Base-by-base conservation (phyloP, 2,329 filamentous ascomycete genomes). In the Aspergillus sp. region DNA sequence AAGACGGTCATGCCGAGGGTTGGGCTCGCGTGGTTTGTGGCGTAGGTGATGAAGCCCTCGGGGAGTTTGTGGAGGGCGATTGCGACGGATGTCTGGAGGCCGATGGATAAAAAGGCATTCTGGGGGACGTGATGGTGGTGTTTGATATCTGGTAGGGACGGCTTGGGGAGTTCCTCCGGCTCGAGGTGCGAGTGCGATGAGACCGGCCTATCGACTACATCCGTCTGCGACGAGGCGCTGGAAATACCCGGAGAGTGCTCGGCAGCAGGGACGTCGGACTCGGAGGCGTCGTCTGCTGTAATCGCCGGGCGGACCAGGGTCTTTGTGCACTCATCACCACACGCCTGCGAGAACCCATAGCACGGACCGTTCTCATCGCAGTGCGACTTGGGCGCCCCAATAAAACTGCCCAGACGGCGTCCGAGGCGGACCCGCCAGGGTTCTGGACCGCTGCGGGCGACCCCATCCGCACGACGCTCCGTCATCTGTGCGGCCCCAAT, bases 11-110 rank as follows among this genome's bases (percentile, higher is more conserved):
- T 88, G 22, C 95, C 95, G 0, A 99, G 86, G 0, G 85, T 83
- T 0, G 95, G 93, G 74, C 93, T 98, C 13, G 93, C 94, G 74
- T 99, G 95, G 77, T 98, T 99, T 9, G 95, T 97, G 9, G 95
- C 94, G 75, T 96, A 99, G 1, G 94, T 98, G 69, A 99, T 89
- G 77, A 89, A 89, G 45, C 87, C 87, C 76, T 90, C 95, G 1
- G 95, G 95, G 41, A 98, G 90, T 75, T 99, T 99, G 81, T 99
- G 95, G 1, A 99, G 82, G 7, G 94, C 93, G 65, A 99, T 98
- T 6, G 95, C 95, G 54, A 97, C 89, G 17, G 92, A 94, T 0
- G 95, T 98, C 77, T 99, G 95, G 0, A 99, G 85, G n/a, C 95
- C 93, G 63, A 98, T 95, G 56, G 91, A 91, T 64, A 98, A 83